phyloP scores from a whole-genome alignment of 331 rosid genomes.

The Rosa hybrid region DNA sequence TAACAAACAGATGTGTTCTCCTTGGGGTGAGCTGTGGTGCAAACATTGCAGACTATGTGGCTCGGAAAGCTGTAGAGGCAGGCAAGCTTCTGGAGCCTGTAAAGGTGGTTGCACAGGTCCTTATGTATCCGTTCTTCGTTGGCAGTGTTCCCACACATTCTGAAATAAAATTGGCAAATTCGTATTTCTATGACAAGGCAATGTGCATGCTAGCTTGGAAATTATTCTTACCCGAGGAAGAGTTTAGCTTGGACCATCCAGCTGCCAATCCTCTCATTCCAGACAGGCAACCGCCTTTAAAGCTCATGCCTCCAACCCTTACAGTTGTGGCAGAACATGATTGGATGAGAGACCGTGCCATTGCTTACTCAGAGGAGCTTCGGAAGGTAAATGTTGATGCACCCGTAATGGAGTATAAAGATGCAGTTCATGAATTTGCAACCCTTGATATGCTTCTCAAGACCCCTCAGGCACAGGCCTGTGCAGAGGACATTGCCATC shows the following conservation, averaged over 20 bases:
- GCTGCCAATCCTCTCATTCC: constrained; percentile 87
- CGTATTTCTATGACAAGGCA: constrained; percentile 93
- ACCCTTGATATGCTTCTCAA: constrained; percentile 89
- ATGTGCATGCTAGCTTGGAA: constrained; percentile 97
- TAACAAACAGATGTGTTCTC: constrained; percentile 79
- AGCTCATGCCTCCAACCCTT: constrained; percentile 88
- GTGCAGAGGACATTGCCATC: constrained; percentile 94
- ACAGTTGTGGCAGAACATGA: constrained; percentile 93
- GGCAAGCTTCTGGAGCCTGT: constrained; percentile 90
- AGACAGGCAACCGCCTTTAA: constrained; percentile 70
- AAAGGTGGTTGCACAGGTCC: constrained; percentile 91
- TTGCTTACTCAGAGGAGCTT: constrained; percentile 93
- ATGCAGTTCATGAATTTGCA: constrained; percentile 93
- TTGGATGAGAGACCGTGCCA: constrained; percentile 99
- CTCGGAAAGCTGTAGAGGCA: constrained; percentile 89
- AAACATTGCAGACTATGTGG: constrained; percentile 87
- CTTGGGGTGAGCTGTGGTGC: constrained; percentile 99
- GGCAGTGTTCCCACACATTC: constrained; percentile 87
- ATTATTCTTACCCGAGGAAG: constrained; percentile 76
- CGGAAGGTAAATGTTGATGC: constrained; percentile 89
- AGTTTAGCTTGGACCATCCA: constrained; percentile 83
- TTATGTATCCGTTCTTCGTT: constrained; percentile 81
- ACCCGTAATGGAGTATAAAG: constrained; percentile 88
- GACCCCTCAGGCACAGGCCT: constrained; percentile 87
- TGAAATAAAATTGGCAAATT: constrained; percentile 88